Conservation (phyloP, 768 basidiomycete species). For the Pleurotus citrinopileatus region DNA sequence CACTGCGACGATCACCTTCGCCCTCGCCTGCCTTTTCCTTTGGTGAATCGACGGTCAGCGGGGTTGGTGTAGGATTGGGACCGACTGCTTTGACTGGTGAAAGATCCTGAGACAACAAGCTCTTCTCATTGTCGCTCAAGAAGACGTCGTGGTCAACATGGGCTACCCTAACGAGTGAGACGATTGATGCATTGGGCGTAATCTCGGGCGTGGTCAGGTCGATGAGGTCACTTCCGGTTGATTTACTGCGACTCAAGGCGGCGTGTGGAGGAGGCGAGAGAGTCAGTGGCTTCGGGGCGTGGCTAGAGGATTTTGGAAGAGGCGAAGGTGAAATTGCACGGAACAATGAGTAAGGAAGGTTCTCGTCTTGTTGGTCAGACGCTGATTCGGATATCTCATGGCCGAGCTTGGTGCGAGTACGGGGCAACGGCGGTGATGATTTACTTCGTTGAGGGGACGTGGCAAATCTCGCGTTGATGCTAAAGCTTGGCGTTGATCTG, state of each 20-base stretch:
- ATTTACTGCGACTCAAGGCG: conserved; percentile 5
- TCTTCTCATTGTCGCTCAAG: background rate
- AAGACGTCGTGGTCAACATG: background rate
- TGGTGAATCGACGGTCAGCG: background rate
- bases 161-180: background rate
- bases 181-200: background rate
- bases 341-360: background rate
- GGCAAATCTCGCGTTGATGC: conserved; percentile 4
- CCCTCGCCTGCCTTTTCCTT: background rate
- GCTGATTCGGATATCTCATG: background rate
- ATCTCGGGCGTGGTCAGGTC: conserved; percentile 6
- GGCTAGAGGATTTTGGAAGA: background rate
- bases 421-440: conserved; percentile 4
- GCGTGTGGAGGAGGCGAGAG: background rate
- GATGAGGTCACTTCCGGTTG: conserved; percentile 6
- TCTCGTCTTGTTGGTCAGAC: background rate
- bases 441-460: conserved; percentile 8
- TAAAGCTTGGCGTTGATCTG: background rate
- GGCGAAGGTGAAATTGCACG: background rate
- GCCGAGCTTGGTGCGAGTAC: conserved; percentile 4
- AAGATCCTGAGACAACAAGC: background rate
- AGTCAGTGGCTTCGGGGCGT: background rate
- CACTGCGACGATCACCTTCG: background rate
- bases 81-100: background rate
- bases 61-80: background rate